phyloP scores from a whole-genome alignment of 2,329 filamentous ascomycete genomes.

The Aspergillus felis region DNA sequence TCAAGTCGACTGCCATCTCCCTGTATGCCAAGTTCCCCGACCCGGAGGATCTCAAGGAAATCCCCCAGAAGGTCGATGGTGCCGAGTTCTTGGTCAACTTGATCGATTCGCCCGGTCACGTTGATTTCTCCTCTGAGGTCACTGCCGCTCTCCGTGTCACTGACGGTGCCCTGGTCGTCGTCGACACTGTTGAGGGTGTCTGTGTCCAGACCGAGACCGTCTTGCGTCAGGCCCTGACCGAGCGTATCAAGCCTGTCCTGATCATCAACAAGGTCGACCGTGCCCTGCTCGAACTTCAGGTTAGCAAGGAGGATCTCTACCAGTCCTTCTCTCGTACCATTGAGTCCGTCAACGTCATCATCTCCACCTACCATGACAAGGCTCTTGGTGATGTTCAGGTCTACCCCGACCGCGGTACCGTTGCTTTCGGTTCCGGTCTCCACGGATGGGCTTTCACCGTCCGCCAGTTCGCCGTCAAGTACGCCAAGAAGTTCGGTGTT shows the following conservation, averaged over 20 bases:
- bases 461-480: constrained; percentile 91
- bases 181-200: constrained; percentile 99
- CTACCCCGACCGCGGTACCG: constrained; percentile 94
- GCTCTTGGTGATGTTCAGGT: constrained; percentile 95
- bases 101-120: constrained; percentile 99
- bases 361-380: constrained; percentile 98
- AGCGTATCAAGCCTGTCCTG: constrained; percentile 99
- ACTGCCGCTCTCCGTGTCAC: constrained; percentile 99
- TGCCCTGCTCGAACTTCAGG: constrained; percentile 97
- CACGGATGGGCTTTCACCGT: constrained; percentile 99
- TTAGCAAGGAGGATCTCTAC: constrained; percentile 98
- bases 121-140: constrained; percentile 99
- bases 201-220: constrained; percentile 99
- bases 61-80: constrained; percentile 81
- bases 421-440: constrained; percentile 98
- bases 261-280: constrained; percentile 99
- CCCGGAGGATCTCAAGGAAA: constrained; percentile 89
- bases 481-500: constrained; percentile 99
- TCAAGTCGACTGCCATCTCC: constrained; percentile 99
- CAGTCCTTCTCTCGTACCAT: constrained; percentile 99
- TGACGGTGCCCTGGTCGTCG: constrained; percentile 98
- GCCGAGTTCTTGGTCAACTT: constrained; percentile 99
- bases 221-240: constrained; percentile 95
- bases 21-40: constrained; percentile 82
- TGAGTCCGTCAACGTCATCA: constrained; percentile 99